Evolutionary conservation across 1,284 basidiomycete genomes (phyloP).

Genomic region (Pisolithus thermaeus): DNA sequence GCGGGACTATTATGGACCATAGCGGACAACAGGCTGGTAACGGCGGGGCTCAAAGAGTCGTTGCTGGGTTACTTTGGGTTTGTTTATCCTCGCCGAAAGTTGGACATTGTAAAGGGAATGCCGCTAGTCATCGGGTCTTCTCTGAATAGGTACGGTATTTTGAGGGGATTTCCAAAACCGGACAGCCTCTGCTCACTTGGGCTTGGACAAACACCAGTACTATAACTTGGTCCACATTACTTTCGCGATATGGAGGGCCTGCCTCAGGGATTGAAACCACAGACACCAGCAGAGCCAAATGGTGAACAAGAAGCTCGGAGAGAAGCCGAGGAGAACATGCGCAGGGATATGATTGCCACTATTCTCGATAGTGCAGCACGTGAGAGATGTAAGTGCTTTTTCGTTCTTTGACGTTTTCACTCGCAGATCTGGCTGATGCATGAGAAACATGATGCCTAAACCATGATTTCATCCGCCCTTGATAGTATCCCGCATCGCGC

Average conservation of each 20-base stretch:
- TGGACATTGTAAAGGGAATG: neutral
- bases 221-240: neutral
- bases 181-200: too few relatives aligned
- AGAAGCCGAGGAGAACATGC: slow-evolving; percentile 69
- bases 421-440: neutral
- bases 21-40: too few relatives aligned
- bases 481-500: slow-evolving; percentile 83
- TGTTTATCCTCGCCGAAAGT: slow-evolving; percentile 6
- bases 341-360: slow-evolving; percentile 78
- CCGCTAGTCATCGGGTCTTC: neutral
- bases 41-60: slow-evolving; percentile 10
- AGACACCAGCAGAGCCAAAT: slow-evolving; percentile 17
- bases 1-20: too few relatives aligned
- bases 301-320: slow-evolving; percentile 53
- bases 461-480: neutral
- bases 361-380: slow-evolving; percentile 84
- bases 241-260: slow-evolving; percentile 16
- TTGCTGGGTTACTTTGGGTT: slow-evolving; percentile 2
- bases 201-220: too few relatives aligned
- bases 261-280: slow-evolving; percentile 25
- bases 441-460: neutral
- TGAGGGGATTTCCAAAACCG: too few relatives aligned
- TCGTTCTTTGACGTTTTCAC: neutral
- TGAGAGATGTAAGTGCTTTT: slow-evolving; percentile 75
- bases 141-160: neutral